Conservation (phyloP, 345 rosid genomes). For the Salix viminalis region DNA sequence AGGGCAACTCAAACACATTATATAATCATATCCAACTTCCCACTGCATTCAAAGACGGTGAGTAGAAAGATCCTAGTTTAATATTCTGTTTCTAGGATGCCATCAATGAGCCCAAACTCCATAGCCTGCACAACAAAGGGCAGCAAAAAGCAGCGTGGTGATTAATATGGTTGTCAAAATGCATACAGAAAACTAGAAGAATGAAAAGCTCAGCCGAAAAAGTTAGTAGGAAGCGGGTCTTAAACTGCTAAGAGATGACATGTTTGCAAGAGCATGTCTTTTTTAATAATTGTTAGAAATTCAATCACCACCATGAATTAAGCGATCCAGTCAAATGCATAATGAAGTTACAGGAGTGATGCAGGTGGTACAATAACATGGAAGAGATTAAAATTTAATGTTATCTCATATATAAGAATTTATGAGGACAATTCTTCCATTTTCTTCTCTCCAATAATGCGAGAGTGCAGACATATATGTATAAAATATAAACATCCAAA, state of each 20-base stretch:
- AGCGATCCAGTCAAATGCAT: not conserved
- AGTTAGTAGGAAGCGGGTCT: not conserved
- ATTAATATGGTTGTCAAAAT: not conserved
- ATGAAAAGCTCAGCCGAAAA: not conserved
- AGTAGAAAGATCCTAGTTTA: slow-evolving; percentile 20
- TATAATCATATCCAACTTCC: not conserved
- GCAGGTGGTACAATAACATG: not conserved
- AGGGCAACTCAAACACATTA: not conserved
- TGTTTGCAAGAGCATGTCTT: not conserved
- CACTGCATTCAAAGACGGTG: not conserved
- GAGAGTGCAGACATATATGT: not conserved
- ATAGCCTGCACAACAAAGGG: slow-evolving; percentile 55
- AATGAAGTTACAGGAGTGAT: not conserved
- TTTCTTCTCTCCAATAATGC: not conserved
- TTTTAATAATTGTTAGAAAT: not conserved
- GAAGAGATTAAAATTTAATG: not conserved
- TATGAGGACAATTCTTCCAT: not conserved
- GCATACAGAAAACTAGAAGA: not conserved
- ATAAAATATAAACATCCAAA: not conserved
- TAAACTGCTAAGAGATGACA: not conserved
- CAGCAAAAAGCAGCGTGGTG: not conserved
- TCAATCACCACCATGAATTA: not conserved
- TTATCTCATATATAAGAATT: not conserved
- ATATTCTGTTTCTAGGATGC: slow-evolving; percentile 71
- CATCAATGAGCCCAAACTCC: slow-evolving; percentile 84